Conservation (phyloP, 2,329 filamentous ascomycete species). For the Xylariaceae sp. region DNA sequence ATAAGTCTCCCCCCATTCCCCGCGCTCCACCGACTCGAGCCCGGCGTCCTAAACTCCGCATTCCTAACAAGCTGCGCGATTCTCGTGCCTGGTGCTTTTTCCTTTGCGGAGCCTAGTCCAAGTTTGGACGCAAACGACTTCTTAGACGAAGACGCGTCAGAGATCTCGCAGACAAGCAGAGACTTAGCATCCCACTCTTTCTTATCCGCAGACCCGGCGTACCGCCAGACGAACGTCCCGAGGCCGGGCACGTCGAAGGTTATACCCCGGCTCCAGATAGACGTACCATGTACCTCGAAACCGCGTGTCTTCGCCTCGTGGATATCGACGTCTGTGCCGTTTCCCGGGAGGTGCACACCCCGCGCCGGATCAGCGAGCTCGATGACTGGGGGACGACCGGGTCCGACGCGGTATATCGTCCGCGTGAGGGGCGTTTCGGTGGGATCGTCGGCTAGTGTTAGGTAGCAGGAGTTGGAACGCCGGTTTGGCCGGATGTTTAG, state of each 20-base stretch:
- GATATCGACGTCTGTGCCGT: too few species aligned
- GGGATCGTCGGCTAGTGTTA: constrained; percentile 38
- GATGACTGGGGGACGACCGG: constrained; percentile 48
- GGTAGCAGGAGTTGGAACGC: constrained; percentile 45
- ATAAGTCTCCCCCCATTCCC: constrained; percentile 49
- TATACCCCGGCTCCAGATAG: constrained; percentile 27
- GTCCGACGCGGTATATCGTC: constrained; percentile 42
- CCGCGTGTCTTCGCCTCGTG: constrained; percentile 11
- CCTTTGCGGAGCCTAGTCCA: neutral
- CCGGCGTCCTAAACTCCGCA: constrained; percentile 36
- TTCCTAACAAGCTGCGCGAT: constrained; percentile 44
- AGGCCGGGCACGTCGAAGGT: constrained; percentile 5
- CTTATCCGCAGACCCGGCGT: constrained; percentile 8
- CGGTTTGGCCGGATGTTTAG: constrained; percentile 46
- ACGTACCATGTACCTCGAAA: constrained; percentile 31
- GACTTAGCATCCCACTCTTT: constrained; percentile 27
- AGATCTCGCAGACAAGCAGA: constrained; percentile 49
- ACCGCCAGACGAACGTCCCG: constrained; percentile 12
- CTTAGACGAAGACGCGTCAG: neutral
- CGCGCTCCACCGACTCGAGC: constrained; percentile 35
- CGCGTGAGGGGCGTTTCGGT: constrained; percentile 36
- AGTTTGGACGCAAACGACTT: constrained; percentile 1
- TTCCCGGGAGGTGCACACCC: neutral
- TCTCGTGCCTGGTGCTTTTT: neutral
- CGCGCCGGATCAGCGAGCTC: constrained; percentile 18